Evolutionary conservation across 2,329 filamentous ascomycete species (phyloP).

Genomic region (Aspergillus ibericus): DNA sequence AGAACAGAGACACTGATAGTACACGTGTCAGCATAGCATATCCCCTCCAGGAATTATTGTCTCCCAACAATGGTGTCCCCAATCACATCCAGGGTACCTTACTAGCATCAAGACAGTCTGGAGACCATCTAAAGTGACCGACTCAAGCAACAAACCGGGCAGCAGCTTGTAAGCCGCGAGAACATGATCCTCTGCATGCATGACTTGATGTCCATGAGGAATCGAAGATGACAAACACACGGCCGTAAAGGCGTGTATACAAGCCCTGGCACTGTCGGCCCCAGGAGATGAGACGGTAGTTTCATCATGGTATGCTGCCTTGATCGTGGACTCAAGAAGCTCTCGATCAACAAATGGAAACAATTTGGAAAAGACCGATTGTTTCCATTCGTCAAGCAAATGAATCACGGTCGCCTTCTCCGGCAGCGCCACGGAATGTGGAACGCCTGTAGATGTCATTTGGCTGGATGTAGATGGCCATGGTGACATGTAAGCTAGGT

Average conservation of each 20-base stretch:
- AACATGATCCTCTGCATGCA: background rate
- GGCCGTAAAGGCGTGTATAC: constrained; percentile 11
- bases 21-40: background rate
- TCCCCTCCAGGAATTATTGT: background rate
- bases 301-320: constrained; percentile 4
- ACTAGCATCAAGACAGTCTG: constrained; percentile 8
- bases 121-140: constrained; percentile 6
- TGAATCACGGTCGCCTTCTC: background rate
- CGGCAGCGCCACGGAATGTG: background rate
- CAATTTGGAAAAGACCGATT: background rate
- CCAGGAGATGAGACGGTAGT: background rate
- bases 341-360: constrained; percentile 1
- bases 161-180: background rate
- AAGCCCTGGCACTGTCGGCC: constrained; percentile 2
- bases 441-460: background rate
- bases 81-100: too few species aligned
- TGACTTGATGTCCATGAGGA: background rate
- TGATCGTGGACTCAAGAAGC: background rate
- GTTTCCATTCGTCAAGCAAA: background rate
- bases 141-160: background rate
- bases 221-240: background rate
- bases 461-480: background rate
- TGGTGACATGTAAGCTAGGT: background rate
- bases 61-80: background rate
- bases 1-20: background rate